Conservation (phyloP, 345 rosid genomes). For the Turritis glabra region DNA sequence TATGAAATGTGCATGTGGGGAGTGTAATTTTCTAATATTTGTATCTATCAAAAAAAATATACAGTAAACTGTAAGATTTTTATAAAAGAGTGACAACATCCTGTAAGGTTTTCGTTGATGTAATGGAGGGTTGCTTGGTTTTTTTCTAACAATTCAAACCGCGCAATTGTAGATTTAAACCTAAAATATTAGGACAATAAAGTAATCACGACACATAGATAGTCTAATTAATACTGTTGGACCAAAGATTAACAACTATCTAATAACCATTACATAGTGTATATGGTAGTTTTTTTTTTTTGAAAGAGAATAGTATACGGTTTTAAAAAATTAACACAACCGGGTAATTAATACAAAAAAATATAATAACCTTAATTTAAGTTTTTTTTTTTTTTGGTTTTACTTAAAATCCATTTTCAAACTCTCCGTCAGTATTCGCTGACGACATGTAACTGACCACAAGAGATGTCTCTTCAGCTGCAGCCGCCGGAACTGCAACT, state of each 20-base stretch:
- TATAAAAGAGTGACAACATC: background rate
- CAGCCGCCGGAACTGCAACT: conserved; percentile 31
- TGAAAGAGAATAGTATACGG: too few relatives aligned
- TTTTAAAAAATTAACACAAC: conserved; percentile 5
- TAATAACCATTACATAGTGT: conserved; percentile 11
- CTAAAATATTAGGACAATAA: background rate
- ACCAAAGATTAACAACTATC: background rate
- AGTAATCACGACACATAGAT: background rate
- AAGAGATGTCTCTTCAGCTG: conserved; percentile 71
- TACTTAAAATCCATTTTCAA: conserved; percentile 1
- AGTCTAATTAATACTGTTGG: background rate
- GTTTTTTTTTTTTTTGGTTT: background rate
- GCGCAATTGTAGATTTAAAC: background rate
- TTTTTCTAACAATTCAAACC: background rate
- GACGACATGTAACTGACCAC: conserved; percentile 83
- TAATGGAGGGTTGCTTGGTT: background rate
- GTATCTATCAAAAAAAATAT: too few relatives aligned
- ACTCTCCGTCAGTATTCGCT: conserved; percentile 70
- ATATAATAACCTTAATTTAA: conserved; percentile 12
- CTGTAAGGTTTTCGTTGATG: background rate
- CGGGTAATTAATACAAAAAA: conserved; percentile 13
- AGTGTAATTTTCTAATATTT: too few relatives aligned
- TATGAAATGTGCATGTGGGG: background rate
- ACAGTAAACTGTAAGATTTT: too few relatives aligned
- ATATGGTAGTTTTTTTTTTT: conserved; percentile 13